Percentiles rank a stretch among this genome's conserved stretches.
phyloP scores from a whole-genome alignment of 495 filamentous ascomycete species.

The Penicillium antarcticum region DNA sequence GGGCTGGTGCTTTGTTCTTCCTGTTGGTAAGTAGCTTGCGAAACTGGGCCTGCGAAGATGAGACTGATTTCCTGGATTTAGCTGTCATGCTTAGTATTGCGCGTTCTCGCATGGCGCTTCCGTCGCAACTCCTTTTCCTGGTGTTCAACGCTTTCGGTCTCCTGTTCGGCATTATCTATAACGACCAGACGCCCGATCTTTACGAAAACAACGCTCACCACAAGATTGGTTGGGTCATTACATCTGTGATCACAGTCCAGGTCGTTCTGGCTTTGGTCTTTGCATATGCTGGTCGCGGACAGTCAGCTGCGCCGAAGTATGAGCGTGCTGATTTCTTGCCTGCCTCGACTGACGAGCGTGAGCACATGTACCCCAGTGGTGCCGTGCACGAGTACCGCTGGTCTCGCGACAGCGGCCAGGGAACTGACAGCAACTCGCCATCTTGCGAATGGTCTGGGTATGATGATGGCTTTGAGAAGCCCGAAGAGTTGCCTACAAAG shows the following conservation, averaged over 20 bases:
- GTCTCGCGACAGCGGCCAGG: conserved; percentile 87
- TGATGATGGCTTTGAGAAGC: conserved; percentile 49
- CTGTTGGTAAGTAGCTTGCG: conserved; percentile 58
- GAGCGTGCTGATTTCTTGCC: conserved; percentile 60
- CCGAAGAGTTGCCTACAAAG: conserved; percentile 42
- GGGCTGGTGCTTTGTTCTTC: conserved; percentile 81
- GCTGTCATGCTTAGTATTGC: conserved; percentile 83
- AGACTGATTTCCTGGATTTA: conserved; percentile 24
- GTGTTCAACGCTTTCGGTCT: conserved; percentile 67
- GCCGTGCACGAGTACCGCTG: conserved; percentile 54
- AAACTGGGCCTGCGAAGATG: background rate
- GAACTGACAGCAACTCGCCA: conserved; percentile 66
- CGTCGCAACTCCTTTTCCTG: conserved; percentile 75
- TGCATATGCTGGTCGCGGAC: conserved; percentile 39
- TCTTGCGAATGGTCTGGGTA: conserved; percentile 53
- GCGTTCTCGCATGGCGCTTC: conserved; percentile 69
- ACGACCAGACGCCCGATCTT: conserved; percentile 78
- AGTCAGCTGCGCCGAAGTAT: conserved; percentile 18
- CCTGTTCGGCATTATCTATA: conserved; percentile 73
- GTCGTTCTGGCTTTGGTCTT: conserved; percentile 64
- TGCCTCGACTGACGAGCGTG: conserved; percentile 63
- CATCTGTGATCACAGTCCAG: conserved; percentile 67
- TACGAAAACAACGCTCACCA: conserved; percentile 88
- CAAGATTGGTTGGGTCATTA: conserved; percentile 84
- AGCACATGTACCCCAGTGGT: conserved; percentile 46